Percentiles rank a stretch among this genome's conserved stretches.
Conservation (phyloP, 192 early-diverging fungal genomes). For the Gonapodya prolifera region DNA sequence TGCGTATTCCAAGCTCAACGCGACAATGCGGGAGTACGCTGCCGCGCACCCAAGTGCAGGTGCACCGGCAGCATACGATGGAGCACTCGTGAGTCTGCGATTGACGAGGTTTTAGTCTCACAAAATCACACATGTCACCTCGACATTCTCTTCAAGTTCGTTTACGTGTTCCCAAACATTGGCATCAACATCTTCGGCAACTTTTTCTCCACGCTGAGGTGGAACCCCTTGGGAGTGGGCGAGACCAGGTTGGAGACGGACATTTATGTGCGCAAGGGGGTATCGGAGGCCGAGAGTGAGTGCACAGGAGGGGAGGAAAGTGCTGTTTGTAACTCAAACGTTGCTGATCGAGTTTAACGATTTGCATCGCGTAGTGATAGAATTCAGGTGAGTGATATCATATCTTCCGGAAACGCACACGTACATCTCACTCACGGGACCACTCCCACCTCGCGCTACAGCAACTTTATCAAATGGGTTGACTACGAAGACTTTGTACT, state of each 20-base stretch:
- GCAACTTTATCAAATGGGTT: not conserved
- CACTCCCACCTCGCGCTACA: no score
- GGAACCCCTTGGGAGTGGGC: not conserved
- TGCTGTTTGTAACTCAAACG: not conserved
- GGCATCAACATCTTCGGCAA: conserved; percentile 6
- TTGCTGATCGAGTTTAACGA: no score
- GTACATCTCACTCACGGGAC: no score
- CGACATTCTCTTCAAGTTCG: not conserved
- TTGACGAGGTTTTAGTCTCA: no score
- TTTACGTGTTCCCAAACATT: not conserved
- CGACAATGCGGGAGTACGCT: not conserved
- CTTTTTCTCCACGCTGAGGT: not conserved
- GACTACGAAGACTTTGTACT: conserved; percentile 1
- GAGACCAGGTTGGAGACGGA: not conserved
- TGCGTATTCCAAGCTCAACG: not conserved
- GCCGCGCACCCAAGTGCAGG: not conserved
- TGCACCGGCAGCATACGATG: not conserved
- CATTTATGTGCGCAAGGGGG: not conserved
- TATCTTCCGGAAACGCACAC: no score
- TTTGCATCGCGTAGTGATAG: no score
- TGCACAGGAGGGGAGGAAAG: not conserved
- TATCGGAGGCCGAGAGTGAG: not conserved
- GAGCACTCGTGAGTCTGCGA: not conserved
- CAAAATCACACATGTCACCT: no score
- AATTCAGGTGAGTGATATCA: no score